These are phyloP conservation scores for Ogataea thermomethanolica DNA, from an alignment of 805 yeast genomes.

Conservation along the genomic window DNA sequence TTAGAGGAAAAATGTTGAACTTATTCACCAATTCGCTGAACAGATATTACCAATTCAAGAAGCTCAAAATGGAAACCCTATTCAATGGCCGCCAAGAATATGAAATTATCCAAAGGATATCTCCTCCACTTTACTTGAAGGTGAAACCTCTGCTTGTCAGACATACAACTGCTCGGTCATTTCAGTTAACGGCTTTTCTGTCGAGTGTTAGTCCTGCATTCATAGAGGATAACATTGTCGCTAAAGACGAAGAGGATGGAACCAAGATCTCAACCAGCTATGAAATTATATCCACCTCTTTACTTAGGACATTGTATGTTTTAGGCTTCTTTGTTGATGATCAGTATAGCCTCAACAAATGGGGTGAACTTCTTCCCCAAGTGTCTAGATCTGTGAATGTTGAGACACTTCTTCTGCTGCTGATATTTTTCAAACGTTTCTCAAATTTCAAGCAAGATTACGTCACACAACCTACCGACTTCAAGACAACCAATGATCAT, in stretches of 20 bases:
- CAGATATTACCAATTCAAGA: slow-evolving; percentile 80
- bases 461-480: slow-evolving; percentile 34
- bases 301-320: slow-evolving; percentile 51
- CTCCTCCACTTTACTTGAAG: slow-evolving; percentile 49
- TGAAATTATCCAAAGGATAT: slow-evolving; percentile 48
- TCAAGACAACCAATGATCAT: slow-evolving; percentile 38
- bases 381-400: slow-evolving; percentile 30
- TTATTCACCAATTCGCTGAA: slow-evolving; percentile 68
- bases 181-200: slow-evolving; percentile 31
- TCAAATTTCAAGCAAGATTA: slow-evolving; percentile 40
- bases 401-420: slow-evolving; percentile 44
- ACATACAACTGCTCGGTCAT: slow-evolving; percentile 32
- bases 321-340: slow-evolving; percentile 45
- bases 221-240: slow-evolving; percentile 24
- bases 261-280: slow-evolving; percentile 39
- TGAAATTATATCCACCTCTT: slow-evolving; percentile 56
- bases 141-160: slow-evolving; percentile 34
- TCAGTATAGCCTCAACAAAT: slow-evolving; percentile 42
- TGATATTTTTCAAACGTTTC: slow-evolving; percentile 41
- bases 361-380: slow-evolving; percentile 48
- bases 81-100: slow-evolving; percentile 22
- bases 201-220: slow-evolving; percentile 31
- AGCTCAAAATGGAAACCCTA: slow-evolving; percentile 45
- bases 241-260: slow-evolving; percentile 22
- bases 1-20: slow-evolving; percentile 61